Conservation (phyloP, 228 moss, liverwort and hornwort genomes). For the Sphagnum fallax region DNA sequence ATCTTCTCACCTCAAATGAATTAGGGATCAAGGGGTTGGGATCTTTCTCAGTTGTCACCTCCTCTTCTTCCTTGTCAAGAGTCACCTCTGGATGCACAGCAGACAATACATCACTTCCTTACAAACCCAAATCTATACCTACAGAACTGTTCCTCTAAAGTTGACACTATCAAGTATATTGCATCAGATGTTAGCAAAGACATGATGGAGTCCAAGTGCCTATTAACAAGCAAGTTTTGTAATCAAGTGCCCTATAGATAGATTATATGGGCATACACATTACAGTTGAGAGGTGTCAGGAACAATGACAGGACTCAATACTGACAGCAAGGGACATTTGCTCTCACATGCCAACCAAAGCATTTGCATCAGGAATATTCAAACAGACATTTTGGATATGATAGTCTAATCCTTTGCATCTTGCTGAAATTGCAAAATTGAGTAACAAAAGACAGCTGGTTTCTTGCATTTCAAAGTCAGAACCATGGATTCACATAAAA, state of each 20-base stretch:
- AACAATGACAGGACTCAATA: no score
- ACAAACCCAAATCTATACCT: not conserved
- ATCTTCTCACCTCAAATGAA: conserved; percentile 21
- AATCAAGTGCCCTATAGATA: not conserved
- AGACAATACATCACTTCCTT: not conserved
- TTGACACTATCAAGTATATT: not conserved
- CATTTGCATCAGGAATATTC: no score
- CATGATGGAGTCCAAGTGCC: not conserved
- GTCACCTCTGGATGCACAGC: conserved; percentile 19
- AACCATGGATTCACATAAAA: no score
- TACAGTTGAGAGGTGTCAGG: no score
- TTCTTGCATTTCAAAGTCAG: no score
- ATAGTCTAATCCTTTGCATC: no score
- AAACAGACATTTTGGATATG: no score
- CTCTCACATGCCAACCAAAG: no score
- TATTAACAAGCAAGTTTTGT: no score
- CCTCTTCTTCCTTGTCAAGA: conserved; percentile 12
- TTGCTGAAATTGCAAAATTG: no score
- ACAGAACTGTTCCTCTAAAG: not conserved
- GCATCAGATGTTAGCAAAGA: not conserved
- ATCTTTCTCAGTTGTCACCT: conserved; percentile 10
- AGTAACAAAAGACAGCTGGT: no score
- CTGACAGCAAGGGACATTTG: no score
- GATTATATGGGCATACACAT: not conserved
- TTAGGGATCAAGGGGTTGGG: conserved; percentile 22